A percentile compares a stretch with the other conserved stretches of the same genome.
These are phyloP conservation scores for Asparagopsis taxiformis DNA, from an alignment of 31 red algal genomes.

Conservation along the genomic window DNA sequence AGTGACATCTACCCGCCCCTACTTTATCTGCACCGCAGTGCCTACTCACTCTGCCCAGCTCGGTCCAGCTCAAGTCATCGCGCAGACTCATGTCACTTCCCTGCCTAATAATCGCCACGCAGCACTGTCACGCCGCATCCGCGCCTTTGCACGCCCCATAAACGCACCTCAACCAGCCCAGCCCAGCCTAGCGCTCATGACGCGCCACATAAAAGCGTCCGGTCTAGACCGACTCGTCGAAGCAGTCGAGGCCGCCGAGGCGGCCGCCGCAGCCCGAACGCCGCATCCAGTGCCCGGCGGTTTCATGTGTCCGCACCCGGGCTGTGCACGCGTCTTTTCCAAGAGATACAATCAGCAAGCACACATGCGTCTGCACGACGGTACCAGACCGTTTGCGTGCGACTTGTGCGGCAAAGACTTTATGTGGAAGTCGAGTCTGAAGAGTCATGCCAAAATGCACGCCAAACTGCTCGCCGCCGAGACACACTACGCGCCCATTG, in stretches of 20 bases:
- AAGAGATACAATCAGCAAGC: conserved; percentile 78
- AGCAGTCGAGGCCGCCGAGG: conserved; percentile 51
- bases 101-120: too few species aligned
- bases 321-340: conserved; percentile 49
- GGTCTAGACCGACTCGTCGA: conserved; percentile 47
- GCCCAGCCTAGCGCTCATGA: too few species aligned
- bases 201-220: conserved; percentile 33
- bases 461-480: conserved; percentile 22
- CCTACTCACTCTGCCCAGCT: too few species aligned
- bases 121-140: too few species aligned
- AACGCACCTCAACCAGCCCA: too few species aligned
- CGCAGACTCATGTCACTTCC: too few species aligned
- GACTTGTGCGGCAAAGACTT: conserved; percentile 64
- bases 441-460: conserved; percentile 74
- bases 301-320: conserved; percentile 66
- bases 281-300: conserved; percentile 8
- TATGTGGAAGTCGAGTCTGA: conserved; percentile 70
- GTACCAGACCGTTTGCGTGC: conserved; percentile 57
- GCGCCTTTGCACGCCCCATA: too few species aligned
- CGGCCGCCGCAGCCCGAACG: background rate
- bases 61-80: too few species aligned
- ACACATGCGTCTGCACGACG: conserved; percentile 78
- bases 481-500: background rate
- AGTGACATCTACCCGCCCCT: too few species aligned
- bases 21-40: too few species aligned